Evolutionary conservation across 768 basidiomycete genomes (phyloP), one percentile per base, ranked within the genome.

Genomic region (Agrocybe chaxingu): DNA sequence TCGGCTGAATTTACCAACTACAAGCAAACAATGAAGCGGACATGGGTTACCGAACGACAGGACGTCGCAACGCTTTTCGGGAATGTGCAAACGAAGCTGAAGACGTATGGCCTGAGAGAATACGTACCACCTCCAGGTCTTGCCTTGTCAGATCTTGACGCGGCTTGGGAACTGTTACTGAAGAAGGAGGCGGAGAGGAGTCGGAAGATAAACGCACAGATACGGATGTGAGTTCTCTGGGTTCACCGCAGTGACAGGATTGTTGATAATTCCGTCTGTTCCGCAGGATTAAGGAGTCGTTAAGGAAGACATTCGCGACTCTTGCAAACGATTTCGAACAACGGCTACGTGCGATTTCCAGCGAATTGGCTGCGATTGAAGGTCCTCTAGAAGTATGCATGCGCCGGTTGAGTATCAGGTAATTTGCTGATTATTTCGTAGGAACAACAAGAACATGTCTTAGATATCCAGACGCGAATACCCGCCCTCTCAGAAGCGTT

Each of bases 61-160:
- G 94, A 95, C 51, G 71, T 97, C 8, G 81, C 84, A 7, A 90
- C 89, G 1, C 77, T 98, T 10, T 91, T 98, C 56, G 86, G 89
- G 3, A 96, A 97, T 61, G 85, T 99, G 29, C 91, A 94, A 66
- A 96, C 92, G 0, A 98, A 98, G 68, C 71, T 98, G 49, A 81
- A 78, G 66, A 98, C 95, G 18, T 98, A 98, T 71, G 83, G 86
- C 8, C 64, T 99, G 57, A 75, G 83, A 51, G 84, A 90, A 60
- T 98, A 95, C 66, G 76, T 85, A 18, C 94, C 97, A 9, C 82
- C 85, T 2, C 63, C 68, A 3, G 93, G 90, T 2, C 69, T 93
- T 13, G 70, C 82, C 18, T 74, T 86, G 30, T 70, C 75, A 33
- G 90, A 96, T 65, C 66, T 98, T 47, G 93, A 93, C 50, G 65